Percentiles rank a stretch among this genome's conserved stretches.
These are phyloP conservation scores for Odontarrhena argentea DNA, from an alignment of 345 rosid species.

Conservation along the genomic window DNA sequence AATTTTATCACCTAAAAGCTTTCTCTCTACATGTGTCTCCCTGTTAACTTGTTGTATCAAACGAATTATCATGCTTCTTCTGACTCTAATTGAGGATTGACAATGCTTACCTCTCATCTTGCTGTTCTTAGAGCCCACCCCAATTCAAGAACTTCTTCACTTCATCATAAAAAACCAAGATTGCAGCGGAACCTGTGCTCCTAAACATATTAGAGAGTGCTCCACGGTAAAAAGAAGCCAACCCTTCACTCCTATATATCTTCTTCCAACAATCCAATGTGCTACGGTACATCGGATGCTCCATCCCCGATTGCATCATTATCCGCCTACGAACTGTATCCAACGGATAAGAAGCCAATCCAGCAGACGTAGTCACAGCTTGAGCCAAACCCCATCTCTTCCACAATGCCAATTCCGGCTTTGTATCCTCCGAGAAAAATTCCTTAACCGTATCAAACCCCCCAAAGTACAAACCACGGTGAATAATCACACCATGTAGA, in stretches of 20 bases:
- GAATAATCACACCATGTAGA: conserved; percentile 82
- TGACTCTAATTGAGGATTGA: conserved; percentile 21
- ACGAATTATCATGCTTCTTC: conserved; percentile 31
- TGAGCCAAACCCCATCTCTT: conserved; percentile 89
- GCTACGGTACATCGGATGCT: conserved; percentile 64
- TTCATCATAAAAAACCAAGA: conserved; percentile 86
- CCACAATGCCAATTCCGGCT: conserved; percentile 69
- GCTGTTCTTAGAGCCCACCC: conserved; percentile 55
- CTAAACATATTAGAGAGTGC: conserved; percentile 85
- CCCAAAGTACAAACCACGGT: conserved; percentile 85
- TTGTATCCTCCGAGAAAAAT: conserved; percentile 56
- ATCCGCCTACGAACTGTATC: conserved; percentile 91
- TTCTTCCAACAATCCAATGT: conserved; percentile 86
- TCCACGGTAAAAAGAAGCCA: conserved; percentile 82
- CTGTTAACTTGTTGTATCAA: conserved; percentile 33
- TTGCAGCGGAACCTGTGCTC: conserved; percentile 90
- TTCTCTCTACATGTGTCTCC: conserved; percentile 32
- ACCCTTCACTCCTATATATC: conserved; percentile 72
- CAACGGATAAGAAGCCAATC: conserved; percentile 80
- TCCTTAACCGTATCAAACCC: conserved; percentile 94
- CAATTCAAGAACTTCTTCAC: conserved; percentile 82
- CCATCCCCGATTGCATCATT: conserved; percentile 97
- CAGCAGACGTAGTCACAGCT: conserved; percentile 86
- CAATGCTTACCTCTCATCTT: conserved; percentile 27
- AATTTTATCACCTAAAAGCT: conserved; percentile 34